Conservation (phyloP, 108 stramenopile genomes). For the Discostella pseudostelligera region DNA sequence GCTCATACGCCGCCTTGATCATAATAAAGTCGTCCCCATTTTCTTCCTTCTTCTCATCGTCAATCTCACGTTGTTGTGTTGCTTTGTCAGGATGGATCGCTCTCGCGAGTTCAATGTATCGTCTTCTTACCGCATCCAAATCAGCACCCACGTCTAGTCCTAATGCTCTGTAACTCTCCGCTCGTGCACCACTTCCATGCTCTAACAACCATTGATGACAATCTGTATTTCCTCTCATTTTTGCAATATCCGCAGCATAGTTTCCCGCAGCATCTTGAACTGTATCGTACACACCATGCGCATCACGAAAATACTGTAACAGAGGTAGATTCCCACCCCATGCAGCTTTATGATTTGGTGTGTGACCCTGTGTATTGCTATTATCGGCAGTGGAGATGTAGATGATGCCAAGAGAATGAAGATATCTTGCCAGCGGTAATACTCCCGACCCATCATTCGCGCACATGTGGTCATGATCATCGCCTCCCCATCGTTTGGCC, state of each 20-base stretch:
- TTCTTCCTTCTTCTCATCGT: constrained; percentile 20
- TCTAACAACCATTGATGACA: constrained; percentile 59
- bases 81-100: constrained; percentile 65
- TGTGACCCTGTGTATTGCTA: constrained; percentile 63
- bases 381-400: constrained; percentile 37
- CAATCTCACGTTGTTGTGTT: background rate
- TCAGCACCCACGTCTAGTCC: constrained; percentile 45
- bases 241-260: constrained; percentile 78
- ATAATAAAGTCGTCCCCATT: constrained; percentile 22
- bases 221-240: constrained; percentile 63
- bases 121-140: constrained; percentile 36
- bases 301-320: constrained; percentile 56
- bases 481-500: constrained; percentile 35
- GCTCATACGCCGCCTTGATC: constrained; percentile 49
- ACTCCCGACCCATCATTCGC: constrained; percentile 44
- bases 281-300: constrained; percentile 67
- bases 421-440: constrained; percentile 45
- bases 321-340: constrained; percentile 81
- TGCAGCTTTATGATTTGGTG: constrained; percentile 76
- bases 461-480: background rate
- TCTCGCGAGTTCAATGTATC: constrained; percentile 55
- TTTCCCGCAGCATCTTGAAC: constrained; percentile 72
- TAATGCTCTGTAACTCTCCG: constrained; percentile 53
- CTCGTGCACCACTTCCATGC: constrained; percentile 56
- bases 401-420: constrained; percentile 27